Evolutionary conservation across 83 land plant genomes (phyloP).

Genomic region (Thuja plicata): DNA sequence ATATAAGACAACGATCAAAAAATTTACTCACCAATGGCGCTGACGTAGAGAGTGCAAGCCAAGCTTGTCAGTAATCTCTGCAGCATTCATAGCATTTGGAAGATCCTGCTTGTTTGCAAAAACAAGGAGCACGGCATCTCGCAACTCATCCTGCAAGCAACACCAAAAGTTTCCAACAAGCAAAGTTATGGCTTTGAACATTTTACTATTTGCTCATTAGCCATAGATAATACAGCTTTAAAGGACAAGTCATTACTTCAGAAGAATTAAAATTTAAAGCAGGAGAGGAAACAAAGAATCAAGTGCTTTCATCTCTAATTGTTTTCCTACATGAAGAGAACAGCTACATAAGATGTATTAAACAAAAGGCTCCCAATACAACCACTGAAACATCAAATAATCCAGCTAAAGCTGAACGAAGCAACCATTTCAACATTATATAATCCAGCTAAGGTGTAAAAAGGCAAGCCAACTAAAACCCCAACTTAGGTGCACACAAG

Average conservation of each 20-base stretch:
- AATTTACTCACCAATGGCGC: constrained; percentile 45
- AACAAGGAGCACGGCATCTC: constrained; percentile 60
- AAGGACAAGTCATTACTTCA: background rate
- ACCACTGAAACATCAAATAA: too few species aligned
- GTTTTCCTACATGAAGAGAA: too few species aligned
- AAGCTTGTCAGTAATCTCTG: constrained; percentile 68
- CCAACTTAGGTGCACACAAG: too few species aligned
- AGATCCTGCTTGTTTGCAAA: constrained; percentile 76
- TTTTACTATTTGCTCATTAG: background rate
- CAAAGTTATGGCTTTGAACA: background rate
- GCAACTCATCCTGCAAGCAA: constrained; percentile 44
- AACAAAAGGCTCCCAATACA: too few species aligned
- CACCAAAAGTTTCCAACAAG: background rate
- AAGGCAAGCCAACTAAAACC: background rate
- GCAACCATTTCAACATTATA: too few species aligned
- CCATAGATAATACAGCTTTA: background rate
- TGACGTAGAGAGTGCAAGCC: constrained; percentile 68
- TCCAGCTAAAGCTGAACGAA: too few species aligned
- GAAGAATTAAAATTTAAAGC: background rate
- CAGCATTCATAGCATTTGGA: constrained; percentile 76
- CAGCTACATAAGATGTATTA: too few species aligned
- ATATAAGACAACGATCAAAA: background rate
- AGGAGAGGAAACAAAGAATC: background rate
- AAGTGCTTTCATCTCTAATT: background rate
- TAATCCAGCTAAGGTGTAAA: too few species aligned